Conservation (phyloP, 345 rosid species). For the Rhizophora apiculata region DNA sequence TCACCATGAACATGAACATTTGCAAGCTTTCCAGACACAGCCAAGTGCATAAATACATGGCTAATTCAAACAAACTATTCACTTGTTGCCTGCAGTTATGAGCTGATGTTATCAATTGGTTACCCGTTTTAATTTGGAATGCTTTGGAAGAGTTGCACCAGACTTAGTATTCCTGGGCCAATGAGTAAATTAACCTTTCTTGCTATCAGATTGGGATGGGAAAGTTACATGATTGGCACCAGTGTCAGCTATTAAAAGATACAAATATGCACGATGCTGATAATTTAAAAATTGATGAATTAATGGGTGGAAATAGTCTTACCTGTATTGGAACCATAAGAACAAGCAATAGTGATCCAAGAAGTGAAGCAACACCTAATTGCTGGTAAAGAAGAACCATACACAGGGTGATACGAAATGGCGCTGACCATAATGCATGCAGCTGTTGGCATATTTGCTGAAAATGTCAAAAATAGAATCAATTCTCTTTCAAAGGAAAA, state of each 20-base stretch:
- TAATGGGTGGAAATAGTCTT: background rate
- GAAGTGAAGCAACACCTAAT: constrained; percentile 33
- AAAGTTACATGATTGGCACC: background rate
- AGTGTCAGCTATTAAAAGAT: background rate
- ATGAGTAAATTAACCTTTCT: too few species aligned
- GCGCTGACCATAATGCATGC: constrained; percentile 34
- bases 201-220: too few species aligned
- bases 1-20: too few species aligned
- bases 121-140: too few species aligned
- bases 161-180: too few species aligned
- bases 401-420: constrained; percentile 30
- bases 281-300: background rate
- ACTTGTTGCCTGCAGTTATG: too few species aligned
- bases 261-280: background rate
- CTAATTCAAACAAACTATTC: too few species aligned
- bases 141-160: too few species aligned
- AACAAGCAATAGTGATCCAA: constrained; percentile 22
- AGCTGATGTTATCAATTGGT: too few species aligned
- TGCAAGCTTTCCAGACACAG: too few species aligned
- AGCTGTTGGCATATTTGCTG: constrained; percentile 33
- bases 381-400: constrained; percentile 37
- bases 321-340: constrained; percentile 31
- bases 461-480: background rate
- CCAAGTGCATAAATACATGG: too few species aligned
- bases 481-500: background rate